These are phyloP conservation scores for Zizania palustris DNA, from an alignment of 202 grass and related monocot genomes.

Conservation along the genomic window DNA sequence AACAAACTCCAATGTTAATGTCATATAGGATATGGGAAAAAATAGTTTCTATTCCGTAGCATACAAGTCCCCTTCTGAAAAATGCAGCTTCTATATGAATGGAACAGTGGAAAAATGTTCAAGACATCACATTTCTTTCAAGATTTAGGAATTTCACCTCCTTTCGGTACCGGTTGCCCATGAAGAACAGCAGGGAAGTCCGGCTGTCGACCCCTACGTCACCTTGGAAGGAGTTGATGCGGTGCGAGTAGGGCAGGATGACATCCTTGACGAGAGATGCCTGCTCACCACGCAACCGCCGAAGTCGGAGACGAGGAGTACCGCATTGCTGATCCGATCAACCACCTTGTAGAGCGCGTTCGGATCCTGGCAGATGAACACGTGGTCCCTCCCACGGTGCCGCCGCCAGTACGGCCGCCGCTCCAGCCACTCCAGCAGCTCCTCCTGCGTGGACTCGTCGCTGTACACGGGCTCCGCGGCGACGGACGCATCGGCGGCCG, in stretches of 20 bases:
- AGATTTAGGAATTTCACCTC: constrained; percentile 60
- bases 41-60: not conserved
- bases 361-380: constrained; percentile 94
- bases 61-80: not conserved
- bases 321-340: constrained; percentile 69
- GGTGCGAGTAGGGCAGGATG: constrained; percentile 85
- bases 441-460: constrained; percentile 79
- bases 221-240: constrained; percentile 83
- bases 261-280: constrained; percentile 92
- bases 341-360: constrained; percentile 78
- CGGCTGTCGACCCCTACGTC: constrained; percentile 58
- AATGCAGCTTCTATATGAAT: constrained; percentile 17
- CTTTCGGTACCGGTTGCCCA: constrained; percentile 94
- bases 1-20: not conserved
- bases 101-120: not conserved
- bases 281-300: constrained; percentile 67
- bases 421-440: constrained; percentile 82
- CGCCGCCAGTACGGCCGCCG: constrained; percentile 71
- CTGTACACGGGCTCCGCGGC: constrained; percentile 45
- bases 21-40: not conserved
- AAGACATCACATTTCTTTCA: constrained; percentile 9
- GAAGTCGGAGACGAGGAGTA: constrained; percentile 89
- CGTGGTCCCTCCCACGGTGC: constrained; percentile 73
- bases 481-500: constrained; percentile 29
- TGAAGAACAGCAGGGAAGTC: constrained; percentile 82